Evolutionary conservation across 768 basidiomycete species (phyloP).

Genomic region (Russula sp.): DNA sequence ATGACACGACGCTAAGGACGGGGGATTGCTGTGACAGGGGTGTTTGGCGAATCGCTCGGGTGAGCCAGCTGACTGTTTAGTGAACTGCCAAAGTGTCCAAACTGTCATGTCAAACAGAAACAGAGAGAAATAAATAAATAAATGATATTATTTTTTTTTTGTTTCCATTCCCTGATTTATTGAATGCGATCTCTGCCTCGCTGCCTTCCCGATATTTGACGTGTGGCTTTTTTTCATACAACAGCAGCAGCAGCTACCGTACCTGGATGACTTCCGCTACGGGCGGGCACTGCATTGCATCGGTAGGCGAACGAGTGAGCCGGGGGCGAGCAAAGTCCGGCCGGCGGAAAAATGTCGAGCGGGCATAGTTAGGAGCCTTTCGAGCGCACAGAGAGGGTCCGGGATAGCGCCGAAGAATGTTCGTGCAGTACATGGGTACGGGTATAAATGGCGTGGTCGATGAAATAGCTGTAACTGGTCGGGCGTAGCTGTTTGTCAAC

Average conservation of each 20-base stretch:
- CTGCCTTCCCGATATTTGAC: neutral
- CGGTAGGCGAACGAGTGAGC: conserved; percentile 11
- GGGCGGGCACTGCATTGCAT: neutral
- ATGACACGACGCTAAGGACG: conserved; percentile 16
- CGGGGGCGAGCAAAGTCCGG: conserved; percentile 27
- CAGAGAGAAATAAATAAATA: neutral
- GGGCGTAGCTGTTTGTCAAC: conserved; percentile 18
- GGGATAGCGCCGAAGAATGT: conserved; percentile 25
- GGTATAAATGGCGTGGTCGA: conserved; percentile 22
- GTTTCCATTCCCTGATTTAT: conserved; percentile 14
- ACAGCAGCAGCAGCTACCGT: no score
- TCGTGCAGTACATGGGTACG: neutral
- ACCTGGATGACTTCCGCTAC: neutral
- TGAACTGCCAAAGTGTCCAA: conserved; percentile 15
- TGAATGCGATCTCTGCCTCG: neutral
- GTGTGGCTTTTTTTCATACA: neutral
- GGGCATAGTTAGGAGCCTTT: neutral
- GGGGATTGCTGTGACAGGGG: neutral
- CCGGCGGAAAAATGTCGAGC: conserved; percentile 20
- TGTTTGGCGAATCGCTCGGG: conserved; percentile 16
- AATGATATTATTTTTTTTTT: neutral
- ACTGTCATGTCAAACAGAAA: conserved; percentile 13
- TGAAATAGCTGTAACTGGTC: conserved; percentile 5
- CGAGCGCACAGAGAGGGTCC: neutral
- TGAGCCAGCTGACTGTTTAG: conserved; percentile 9